Evolutionary conservation across 495 filamentous ascomycete species (phyloP).

Genomic region (Podospora tetraspora): DNA sequence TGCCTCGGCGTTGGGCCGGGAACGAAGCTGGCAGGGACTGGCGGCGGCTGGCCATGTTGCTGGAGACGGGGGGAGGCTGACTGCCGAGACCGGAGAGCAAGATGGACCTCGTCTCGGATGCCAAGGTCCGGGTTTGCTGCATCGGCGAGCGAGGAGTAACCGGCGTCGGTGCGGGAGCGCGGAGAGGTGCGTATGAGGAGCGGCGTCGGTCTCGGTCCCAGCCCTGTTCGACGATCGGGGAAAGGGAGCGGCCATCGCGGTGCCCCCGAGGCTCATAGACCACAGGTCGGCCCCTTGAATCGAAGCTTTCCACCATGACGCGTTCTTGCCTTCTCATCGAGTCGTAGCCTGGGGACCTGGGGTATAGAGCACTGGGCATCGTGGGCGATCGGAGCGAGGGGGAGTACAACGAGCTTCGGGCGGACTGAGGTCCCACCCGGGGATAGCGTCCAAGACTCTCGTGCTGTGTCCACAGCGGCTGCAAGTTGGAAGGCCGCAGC

Average conservation of each 20-base stretch:
- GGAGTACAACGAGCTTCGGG: conserved; percentile 25
- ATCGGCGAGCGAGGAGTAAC: conserved; percentile 5
- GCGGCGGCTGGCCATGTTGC: conserved; percentile 14
- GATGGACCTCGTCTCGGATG: conserved; percentile 26
- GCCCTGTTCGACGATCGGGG: conserved; percentile 27
- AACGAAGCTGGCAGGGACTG: conserved; percentile 19
- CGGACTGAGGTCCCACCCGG: conserved; percentile 18
- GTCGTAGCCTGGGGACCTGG: conserved; percentile 31
- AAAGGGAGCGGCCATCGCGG: conserved; percentile 18
- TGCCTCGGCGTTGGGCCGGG: conserved; percentile 13
- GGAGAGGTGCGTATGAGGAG: conserved; percentile 13
- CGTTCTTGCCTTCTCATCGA: conserved; percentile 36
- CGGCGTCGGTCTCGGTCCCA: conserved; percentile 9
- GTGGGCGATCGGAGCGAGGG: conserved; percentile 25
- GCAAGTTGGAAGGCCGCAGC: conserved; percentile 34
- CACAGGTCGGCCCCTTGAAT: conserved; percentile 23
- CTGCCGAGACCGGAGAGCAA: conserved; percentile 20
- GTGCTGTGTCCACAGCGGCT: conserved; percentile 35
- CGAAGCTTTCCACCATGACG: conserved; percentile 38
- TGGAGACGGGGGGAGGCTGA: background rate
- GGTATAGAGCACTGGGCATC: conserved; percentile 35
- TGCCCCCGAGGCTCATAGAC: conserved; percentile 13
- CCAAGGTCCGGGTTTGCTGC: conserved; percentile 21
- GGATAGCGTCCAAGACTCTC: conserved; percentile 15
- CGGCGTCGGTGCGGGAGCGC: conserved; percentile 13